Evolutionary conservation across 2,329 filamentous ascomycete genomes (phyloP).

Genomic region (Trichoderma endophyticum): DNA sequence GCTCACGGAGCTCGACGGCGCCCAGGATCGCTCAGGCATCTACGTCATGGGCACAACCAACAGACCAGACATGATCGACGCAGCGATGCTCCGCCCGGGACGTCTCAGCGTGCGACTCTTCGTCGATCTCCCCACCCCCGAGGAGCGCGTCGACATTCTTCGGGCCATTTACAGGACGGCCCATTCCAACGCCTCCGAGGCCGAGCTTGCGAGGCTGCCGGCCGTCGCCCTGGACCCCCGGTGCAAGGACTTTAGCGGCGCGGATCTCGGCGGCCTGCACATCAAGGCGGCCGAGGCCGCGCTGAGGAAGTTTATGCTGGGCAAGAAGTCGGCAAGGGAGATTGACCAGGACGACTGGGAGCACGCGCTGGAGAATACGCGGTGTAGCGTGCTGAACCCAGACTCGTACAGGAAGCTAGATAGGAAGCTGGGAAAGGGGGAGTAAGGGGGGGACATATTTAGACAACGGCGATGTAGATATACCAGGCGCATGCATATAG

Average conservation of each 20-base stretch:
- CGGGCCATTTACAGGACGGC: constrained; percentile 58
- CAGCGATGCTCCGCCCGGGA: constrained; percentile 88
- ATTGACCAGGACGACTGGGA: constrained; percentile 50
- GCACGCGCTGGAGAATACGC: constrained; percentile 45
- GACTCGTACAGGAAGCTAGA: constrained; percentile 42
- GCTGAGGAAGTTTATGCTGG: constrained; percentile 37
- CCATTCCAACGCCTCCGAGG: constrained; percentile 36
- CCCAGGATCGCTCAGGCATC: constrained; percentile 75
- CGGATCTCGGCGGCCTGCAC: constrained; percentile 52
- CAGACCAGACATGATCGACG: constrained; percentile 92
- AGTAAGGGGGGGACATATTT: constrained; percentile 22
- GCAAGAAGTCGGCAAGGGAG: constrained; percentile 25
- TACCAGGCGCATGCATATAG: not conserved
- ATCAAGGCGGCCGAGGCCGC: constrained; percentile 52
- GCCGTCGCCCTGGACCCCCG: constrained; percentile 62
- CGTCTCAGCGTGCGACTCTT: constrained; percentile 86
- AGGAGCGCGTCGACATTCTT: constrained; percentile 83
- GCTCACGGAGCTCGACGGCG: constrained; percentile 88
- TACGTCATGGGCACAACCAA: constrained; percentile 96
- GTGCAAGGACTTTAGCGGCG: constrained; percentile 75
- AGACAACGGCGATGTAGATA: not conserved
- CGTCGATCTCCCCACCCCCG: constrained; percentile 75
- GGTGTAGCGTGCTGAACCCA: constrained; percentile 48
- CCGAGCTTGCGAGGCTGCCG: constrained; percentile 54
- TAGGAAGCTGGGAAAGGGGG: constrained; percentile 32